Evolutionary conservation across 2,329 filamentous ascomycete genomes (phyloP).

Genomic region (Tolypocladium pustulatum): DNA sequence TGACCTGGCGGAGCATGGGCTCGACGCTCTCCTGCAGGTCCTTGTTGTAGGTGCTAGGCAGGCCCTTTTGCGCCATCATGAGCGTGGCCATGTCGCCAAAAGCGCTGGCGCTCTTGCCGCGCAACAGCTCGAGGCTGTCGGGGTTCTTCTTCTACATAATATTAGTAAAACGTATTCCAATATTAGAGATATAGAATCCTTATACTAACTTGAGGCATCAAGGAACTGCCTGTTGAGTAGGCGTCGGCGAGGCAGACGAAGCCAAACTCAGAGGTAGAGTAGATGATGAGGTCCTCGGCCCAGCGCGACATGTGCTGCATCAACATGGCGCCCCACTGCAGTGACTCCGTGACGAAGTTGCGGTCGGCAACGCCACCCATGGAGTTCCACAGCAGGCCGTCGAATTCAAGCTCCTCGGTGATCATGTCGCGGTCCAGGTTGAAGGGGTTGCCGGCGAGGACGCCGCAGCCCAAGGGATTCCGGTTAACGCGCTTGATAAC

Average conservation of each 20-base stretch:
- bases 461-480: conserved; percentile 62
- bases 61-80: conserved; percentile 57
- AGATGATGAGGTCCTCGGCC: conserved; percentile 81
- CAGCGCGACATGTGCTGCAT: conserved; percentile 74
- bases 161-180: too few species aligned
- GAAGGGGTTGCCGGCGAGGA: conserved; percentile 74
- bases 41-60: conserved; percentile 82
- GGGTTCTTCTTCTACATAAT: conserved; percentile 49
- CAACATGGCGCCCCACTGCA: conserved; percentile 70
- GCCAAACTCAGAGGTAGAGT: conserved; percentile 64
- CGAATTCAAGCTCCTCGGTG: conserved; percentile 60
- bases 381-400: conserved; percentile 63
- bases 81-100: conserved; percentile 77
- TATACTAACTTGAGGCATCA: conserved; percentile 80
- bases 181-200: too few species aligned
- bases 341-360: conserved; percentile 72
- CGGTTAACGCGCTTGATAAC: conserved; percentile 65
- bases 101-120: conserved; percentile 64
- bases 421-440: conserved; percentile 40
- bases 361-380: conserved; percentile 67
- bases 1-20: conserved; percentile 75
- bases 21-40: conserved; percentile 83
- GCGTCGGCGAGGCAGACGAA: conserved; percentile 69
- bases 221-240: conserved; percentile 64
- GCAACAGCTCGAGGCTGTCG: conserved; percentile 60